Conservation (phyloP, 768 basidiomycete genomes). For the Tulasnella sp. region DNA sequence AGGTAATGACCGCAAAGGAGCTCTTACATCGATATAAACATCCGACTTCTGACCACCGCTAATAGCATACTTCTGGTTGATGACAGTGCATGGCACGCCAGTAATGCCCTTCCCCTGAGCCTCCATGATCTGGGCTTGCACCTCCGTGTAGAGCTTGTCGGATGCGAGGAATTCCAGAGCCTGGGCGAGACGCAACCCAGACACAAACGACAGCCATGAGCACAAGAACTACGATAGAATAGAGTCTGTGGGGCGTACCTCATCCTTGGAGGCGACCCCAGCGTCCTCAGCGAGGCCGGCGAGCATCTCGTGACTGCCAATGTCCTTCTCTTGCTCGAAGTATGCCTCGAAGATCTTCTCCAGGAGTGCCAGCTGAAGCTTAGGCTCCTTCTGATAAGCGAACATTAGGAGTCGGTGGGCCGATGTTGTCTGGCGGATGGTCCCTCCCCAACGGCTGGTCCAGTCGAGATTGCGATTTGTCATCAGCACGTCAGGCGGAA, state of each 20-base stretch:
- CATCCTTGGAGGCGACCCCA: conserved; percentile 55
- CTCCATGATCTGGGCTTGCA: conserved; percentile 57
- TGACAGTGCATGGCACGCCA: conserved; percentile 76
- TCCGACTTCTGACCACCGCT: conserved; percentile 70
- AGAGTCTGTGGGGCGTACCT: conserved; percentile 44
- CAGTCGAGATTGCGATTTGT: conserved; percentile 24
- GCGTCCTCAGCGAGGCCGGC: conserved; percentile 54
- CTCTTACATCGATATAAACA: conserved; percentile 44
- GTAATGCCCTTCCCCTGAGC: conserved; percentile 65
- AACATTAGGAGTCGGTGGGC: conserved; percentile 71
- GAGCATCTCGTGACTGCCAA: conserved; percentile 56
- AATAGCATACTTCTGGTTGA: conserved; percentile 74
- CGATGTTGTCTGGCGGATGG: conserved; percentile 59
- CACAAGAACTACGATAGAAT: not conserved
- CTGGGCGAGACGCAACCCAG: conserved; percentile 39
- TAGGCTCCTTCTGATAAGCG: conserved; percentile 58
- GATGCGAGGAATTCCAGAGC: conserved; percentile 62
- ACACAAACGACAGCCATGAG: not conserved
- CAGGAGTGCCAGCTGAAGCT: conserved; percentile 55
- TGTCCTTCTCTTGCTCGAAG: conserved; percentile 62
- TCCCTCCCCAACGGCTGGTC: conserved; percentile 58
- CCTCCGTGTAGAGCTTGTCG: conserved; percentile 61
- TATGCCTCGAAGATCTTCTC: conserved; percentile 62
- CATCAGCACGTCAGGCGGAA: not conserved
- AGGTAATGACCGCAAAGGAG: not conserved